These are phyloP conservation scores for Solanum dulcamara DNA, from an alignment of 257 asterid species.

Conservation along the genomic window DNA sequence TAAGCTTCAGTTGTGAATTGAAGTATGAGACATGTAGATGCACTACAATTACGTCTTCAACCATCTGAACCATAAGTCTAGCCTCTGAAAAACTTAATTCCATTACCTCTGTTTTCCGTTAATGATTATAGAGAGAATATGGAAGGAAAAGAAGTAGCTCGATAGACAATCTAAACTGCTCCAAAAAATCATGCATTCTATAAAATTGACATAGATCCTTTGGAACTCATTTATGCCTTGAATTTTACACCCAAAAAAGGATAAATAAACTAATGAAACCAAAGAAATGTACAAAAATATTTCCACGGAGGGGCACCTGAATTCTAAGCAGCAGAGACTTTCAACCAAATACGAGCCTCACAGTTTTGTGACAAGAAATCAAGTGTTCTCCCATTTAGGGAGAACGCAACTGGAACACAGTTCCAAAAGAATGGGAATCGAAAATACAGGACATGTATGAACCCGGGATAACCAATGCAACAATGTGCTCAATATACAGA, in stretches of 20 bases:
- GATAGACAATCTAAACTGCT: background rate
- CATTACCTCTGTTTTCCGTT: background rate
- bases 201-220: constrained; percentile 18
- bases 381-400: constrained; percentile 4
- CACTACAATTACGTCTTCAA: background rate
- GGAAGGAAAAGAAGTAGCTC: background rate
- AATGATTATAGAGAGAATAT: background rate
- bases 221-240: constrained; percentile 22
- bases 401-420: constrained; percentile 16
- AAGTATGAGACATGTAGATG: background rate
- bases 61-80: background rate
- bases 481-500: constrained; percentile 18
- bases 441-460: constrained; percentile 7
- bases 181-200: constrained; percentile 10
- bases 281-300: constrained; percentile 11
- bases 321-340: constrained; percentile 12
- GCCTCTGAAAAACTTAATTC: background rate
- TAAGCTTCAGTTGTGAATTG: background rate
- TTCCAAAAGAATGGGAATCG: constrained; percentile 37
- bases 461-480: constrained; percentile 16
- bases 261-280: background rate
- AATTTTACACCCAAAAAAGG: constrained; percentile 3
- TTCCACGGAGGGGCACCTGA: constrained; percentile 10
- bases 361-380: constrained; percentile 11
- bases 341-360: constrained; percentile 6